Evolutionary conservation across 1,139 yeast genomes (phyloP), one percentile per base, ranked within the genome.

Genomic region (Saccharomycopsis hybrid): DNA sequence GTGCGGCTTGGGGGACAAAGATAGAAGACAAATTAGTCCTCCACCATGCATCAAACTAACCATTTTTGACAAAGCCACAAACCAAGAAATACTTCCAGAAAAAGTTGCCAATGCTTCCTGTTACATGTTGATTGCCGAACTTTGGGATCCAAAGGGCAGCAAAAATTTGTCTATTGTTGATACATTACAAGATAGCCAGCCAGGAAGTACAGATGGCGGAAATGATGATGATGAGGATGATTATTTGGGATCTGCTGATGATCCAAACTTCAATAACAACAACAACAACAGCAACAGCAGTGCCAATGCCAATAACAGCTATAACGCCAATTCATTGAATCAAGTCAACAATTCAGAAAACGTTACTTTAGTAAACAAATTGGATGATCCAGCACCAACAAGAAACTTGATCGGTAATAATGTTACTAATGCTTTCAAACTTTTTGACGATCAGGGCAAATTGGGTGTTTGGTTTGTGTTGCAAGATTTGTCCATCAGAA

Each of bases 1-100:
- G 75, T 71, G 75, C 55, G 75, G 75, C 2, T 63, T 70, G 43
- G 73, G 74, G 24, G 74, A 70, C 52, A 70, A 70, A 47, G 75
- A 71, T 53, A 63, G 74, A 41, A 60, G 75, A 33, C 73, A 69
- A 45, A 65, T 71, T 33, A 65, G 72, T 2, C 75, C 75, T 5
- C 73, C 74, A 5, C 75, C 74, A 2, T 71, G 74, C 53, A 63
- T 71, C 27, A 61, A 65, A 39, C 57, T 70, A 24, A 54, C 58
- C 3, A 58, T 71, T 28, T 57, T 49, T 36, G 67, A 69, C 50
- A 48, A 57, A 30, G 54, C 51, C 13, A 64, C 68, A 1, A 64
- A 63, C 24, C 48, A 56, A 24, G 55, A 48, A 40, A 35, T 53
- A 11, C 41, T 38, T 51, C 57, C 54, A 24, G 48, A 48, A 13